Evolutionary conservation across 2,329 filamentous ascomycete species (phyloP).

Genomic region (Xylaria sp.): DNA sequence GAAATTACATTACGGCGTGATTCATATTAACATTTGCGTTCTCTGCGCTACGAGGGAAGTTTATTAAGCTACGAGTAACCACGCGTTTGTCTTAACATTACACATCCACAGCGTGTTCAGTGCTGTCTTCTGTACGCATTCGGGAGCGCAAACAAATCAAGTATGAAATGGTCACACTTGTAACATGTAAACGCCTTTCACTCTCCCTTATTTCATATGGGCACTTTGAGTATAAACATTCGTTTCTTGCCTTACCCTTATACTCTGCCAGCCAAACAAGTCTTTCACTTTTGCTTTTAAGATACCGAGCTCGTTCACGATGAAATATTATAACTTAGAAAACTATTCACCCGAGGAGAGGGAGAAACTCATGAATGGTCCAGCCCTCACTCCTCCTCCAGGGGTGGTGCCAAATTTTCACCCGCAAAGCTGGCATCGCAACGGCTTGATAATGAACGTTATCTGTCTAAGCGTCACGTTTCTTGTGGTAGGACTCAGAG

Average conservation of each 20-base stretch:
- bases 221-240: background rate
- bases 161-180: background rate
- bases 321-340: background rate
- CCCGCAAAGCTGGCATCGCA: slow-evolving; percentile 30
- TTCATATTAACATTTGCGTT: background rate
- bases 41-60: background rate
- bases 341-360: background rate
- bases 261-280: background rate
- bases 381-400: slow-evolving; percentile 30
- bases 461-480: slow-evolving; percentile 24
- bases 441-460: slow-evolving; percentile 19
- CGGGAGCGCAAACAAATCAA: background rate
- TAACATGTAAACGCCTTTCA: background rate
- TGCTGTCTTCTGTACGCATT: background rate
- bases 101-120: background rate
- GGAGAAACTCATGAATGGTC: slow-evolving; percentile 21
- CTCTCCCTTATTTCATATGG: background rate
- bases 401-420: slow-evolving; percentile 32
- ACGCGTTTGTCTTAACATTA: background rate
- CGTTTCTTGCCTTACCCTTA: background rate
- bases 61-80: background rate
- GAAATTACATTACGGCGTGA: background rate
- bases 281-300: background rate
- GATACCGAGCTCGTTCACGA: background rate
- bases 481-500: slow-evolving; percentile 11